Base-by-base conservation (phyloP, 139 green algal species). In the Tetradesmus lagerheimii region DNA sequence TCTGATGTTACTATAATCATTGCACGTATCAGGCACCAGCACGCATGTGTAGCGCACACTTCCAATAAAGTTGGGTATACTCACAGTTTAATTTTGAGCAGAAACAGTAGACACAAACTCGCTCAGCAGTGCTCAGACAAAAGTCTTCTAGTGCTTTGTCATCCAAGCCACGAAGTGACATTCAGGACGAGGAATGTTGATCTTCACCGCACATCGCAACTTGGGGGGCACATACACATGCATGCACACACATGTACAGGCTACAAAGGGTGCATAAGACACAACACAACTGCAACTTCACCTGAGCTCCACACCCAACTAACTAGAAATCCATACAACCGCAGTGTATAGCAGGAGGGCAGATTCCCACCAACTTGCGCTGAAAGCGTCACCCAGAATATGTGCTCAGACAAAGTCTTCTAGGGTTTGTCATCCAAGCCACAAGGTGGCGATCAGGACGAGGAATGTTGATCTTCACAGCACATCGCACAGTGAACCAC, bases 171-270 rank as follows among this genome's bases (percentile, higher is more conserved):
- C 43, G 29, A 80, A 67, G 43, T n/a, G 66, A 31, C 43, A 41
- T 71, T 95, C 95, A 95, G 94, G 92, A 94, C 94, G 95, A 97
- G 94, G 95, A 97, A 97, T 96, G 95, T 91, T 92, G 93, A 74
- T 89, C 89, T 62, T 85, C 75, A 90, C 15, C 50, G 76, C 75
- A 77, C 80, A 84, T 14, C 8, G 12, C 47, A 2, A 62, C 6
- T 23, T 14, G 20, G 20, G 12, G 4, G 2, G 20, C 47, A 2
- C 47, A 20, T 20, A 62, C 8, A 50, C 8, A 62, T 23, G 8
- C 47, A 62, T 62, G 47, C 47, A 62, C 20, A 14, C 8, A 62
- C 12, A 20, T 62, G 6, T 62, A 62, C 47, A 62, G 47, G 47
- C 12, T 9, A 15, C 43, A 23, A 14, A 12, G 6, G 20, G 12